A percentile compares a stretch with the other conserved stretches of the same genome.
Conservation (phyloP, 2,329 filamentous ascomycete genomes). For the Paecilomyces niveus region DNA sequence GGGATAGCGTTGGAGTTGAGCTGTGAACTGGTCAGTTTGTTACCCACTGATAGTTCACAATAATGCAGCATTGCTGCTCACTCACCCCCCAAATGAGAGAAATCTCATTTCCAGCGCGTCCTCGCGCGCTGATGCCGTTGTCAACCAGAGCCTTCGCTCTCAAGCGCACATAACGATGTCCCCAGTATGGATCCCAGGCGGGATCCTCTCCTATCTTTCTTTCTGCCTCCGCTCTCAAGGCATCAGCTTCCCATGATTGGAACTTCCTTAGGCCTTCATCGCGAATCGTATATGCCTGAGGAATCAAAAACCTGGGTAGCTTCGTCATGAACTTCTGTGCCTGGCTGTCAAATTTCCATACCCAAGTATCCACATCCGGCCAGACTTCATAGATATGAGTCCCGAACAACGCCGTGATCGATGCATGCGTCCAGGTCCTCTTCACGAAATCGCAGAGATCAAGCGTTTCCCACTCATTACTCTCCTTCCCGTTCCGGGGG, state of each 20-base stretch:
- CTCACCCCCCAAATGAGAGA: not conserved
- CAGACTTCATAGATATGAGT: conserved; percentile 12
- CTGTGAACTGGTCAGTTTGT: no score
- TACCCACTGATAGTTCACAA: no score
- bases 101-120: not conserved
- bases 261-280: not conserved
- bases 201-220: not conserved
- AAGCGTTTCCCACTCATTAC: conserved; percentile 9
- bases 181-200: not conserved
- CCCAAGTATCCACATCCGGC: conserved; percentile 10
- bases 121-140: not conserved
- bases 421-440: conserved; percentile 9
- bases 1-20: not conserved
- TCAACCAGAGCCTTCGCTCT: not conserved
- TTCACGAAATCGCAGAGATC: conserved; percentile 13
- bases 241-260: not conserved
- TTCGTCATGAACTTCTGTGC: conserved; percentile 7
- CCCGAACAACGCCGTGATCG: conserved; percentile 13
- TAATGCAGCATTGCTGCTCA: no score
- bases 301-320: conserved; percentile 10
- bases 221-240: not conserved
- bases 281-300: conserved; percentile 8
- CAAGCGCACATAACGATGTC: not conserved
- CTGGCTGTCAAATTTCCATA: conserved; percentile 14
- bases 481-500: conserved; percentile 3